Percentiles rank a stretch among this genome's conserved stretches.
These are phyloP conservation scores for Curvularia lunata DNA, from an alignment of 2,329 filamentous ascomycete genomes.

Conservation along the genomic window DNA sequence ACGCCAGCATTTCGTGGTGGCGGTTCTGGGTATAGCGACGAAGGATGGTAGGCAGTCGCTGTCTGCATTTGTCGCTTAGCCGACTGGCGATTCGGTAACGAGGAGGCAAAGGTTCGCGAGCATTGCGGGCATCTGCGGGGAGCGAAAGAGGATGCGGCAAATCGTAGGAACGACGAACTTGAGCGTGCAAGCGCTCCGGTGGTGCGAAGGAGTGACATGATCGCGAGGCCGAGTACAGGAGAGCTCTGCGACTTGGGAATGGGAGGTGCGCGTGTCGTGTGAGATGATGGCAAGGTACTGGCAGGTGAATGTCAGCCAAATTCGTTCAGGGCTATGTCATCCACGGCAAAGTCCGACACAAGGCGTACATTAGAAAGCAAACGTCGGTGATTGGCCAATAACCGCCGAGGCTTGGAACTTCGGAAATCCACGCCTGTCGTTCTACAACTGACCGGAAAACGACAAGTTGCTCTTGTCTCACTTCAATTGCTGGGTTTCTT, in stretches of 20 bases:
- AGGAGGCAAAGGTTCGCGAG: constrained; percentile 55
- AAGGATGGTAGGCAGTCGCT: constrained; percentile 68
- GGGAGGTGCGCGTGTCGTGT: constrained; percentile 10
- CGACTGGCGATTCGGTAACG: constrained; percentile 43
- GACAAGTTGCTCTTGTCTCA: neutral
- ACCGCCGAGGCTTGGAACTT: constrained; percentile 14
- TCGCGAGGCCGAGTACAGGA: constrained; percentile 13
- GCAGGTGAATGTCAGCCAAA: constrained; percentile 27
- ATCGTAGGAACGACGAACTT: constrained; percentile 30
- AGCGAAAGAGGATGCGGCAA: constrained; percentile 34
- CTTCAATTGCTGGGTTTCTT: neutral
- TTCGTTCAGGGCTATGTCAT: constrained; percentile 37
- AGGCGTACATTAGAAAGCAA: constrained; percentile 27
- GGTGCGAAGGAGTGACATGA: constrained; percentile 43
- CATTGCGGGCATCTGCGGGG: constrained; percentile 52
- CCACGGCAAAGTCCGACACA: constrained; percentile 24
- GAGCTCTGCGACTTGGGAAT: constrained; percentile 8
- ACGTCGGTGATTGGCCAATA: constrained; percentile 21
- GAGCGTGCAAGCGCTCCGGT: constrained; percentile 34
- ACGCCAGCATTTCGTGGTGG: constrained; percentile 65
- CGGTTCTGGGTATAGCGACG: constrained; percentile 62
- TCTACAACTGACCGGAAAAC: neutral
- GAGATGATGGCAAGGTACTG: constrained; percentile 15
- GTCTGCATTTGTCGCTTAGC: constrained; percentile 63
- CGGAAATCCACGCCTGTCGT: constrained; percentile 3